These are phyloP conservation scores for Sclerotinia subarctica DNA, from an alignment of 2,329 filamentous ascomycete species.

Conservation along the genomic window DNA sequence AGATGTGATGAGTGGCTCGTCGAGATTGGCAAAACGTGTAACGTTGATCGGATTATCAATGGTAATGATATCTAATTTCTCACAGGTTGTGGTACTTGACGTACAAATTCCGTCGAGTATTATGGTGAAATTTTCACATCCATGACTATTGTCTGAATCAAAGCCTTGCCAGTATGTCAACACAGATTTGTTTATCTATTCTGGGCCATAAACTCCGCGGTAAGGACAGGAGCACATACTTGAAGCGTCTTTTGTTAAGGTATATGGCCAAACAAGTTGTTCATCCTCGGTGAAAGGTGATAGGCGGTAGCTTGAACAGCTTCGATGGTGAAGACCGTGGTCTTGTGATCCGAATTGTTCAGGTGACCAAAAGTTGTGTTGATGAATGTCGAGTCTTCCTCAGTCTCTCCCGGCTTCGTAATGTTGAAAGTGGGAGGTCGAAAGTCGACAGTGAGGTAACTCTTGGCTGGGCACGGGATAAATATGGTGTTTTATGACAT, in stretches of 20 bases:
- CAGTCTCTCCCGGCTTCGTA: no score
- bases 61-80: background rate
- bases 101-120: background rate
- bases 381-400: no score
- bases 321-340: background rate
- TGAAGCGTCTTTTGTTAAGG: background rate
- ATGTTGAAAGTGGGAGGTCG: no score
- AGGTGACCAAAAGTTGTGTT: background rate
- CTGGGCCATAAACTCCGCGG: background rate
- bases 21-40: background rate
- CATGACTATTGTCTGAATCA: background rate
- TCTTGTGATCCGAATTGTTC: background rate
- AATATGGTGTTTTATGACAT: background rate
- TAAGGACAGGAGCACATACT: background rate
- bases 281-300: background rate
- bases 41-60: background rate
- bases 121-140: conserved; percentile 1
- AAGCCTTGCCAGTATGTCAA: conserved; percentile 1
- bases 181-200: background rate
- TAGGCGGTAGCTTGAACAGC: background rate
- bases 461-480: conserved; percentile 2
- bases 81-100: conserved; percentile 4
- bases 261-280: background rate
- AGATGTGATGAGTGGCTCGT: background rate
- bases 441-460: background rate